Evolutionary conservation across 768 basidiomycete species (phyloP).

Genomic region (Hericium rajendrae): DNA sequence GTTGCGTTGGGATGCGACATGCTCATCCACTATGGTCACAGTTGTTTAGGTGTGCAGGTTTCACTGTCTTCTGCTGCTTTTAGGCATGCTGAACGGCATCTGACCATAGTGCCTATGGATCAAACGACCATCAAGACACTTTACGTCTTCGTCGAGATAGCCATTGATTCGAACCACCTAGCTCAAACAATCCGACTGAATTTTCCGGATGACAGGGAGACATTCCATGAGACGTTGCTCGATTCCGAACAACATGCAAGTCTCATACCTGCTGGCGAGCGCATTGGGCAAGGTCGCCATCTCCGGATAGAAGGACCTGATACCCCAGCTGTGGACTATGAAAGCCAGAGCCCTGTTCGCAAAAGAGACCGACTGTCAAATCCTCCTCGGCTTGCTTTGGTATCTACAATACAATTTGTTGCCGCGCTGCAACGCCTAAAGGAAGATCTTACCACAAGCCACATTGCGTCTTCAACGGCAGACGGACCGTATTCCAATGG

Average conservation of each 20-base stretch:
- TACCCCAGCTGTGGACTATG: constrained; percentile 1
- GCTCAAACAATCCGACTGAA: constrained; percentile 79
- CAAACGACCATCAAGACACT: constrained; percentile 90
- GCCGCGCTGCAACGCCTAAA: constrained; percentile 83
- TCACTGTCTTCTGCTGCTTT: background rate
- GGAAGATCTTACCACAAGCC: constrained; percentile 48
- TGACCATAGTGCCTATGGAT: constrained; percentile 77
- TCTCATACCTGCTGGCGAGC: constrained; percentile 37
- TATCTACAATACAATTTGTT: constrained; percentile 97
- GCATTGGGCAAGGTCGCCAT: constrained; percentile 28
- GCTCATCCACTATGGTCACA: constrained; percentile 97
- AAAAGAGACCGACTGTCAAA: constrained; percentile 7
- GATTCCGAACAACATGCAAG: constrained; percentile 38
- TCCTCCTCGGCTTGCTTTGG: constrained; percentile 73
- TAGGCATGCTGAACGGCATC: background rate
- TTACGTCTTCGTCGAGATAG: constrained; percentile 96
- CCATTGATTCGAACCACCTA: constrained; percentile 81
- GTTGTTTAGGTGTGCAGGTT: constrained; percentile 71
- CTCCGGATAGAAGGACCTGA: constrained; percentile 51
- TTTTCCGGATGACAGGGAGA: constrained; percentile 66
- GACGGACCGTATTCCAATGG: too few species aligned
- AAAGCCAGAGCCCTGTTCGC: constrained; percentile 12
- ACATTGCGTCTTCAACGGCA: too few species aligned
- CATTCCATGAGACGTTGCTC: constrained; percentile 57
- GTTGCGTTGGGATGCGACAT: constrained; percentile 94